Evolutionary conservation across 2,329 filamentous ascomycete genomes (phyloP).

Genomic region (Cadophora sp.): DNA sequence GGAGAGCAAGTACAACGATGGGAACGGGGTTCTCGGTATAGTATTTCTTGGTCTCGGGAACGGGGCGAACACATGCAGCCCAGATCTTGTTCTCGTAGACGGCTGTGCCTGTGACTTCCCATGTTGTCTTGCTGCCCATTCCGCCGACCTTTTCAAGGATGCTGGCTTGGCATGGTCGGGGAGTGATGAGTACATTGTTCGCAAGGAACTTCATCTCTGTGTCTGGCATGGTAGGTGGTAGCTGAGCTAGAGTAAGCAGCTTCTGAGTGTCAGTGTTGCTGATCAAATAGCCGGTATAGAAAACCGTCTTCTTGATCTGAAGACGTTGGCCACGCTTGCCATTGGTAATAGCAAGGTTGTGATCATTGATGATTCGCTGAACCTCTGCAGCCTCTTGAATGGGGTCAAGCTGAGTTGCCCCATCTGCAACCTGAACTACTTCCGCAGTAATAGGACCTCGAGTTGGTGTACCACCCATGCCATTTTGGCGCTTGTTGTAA

Average conservation of each 20-base stretch:
- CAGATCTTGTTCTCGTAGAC: constrained; percentile 82
- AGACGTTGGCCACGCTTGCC: constrained; percentile 55
- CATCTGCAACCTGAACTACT: constrained; percentile 85
- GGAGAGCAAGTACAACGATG: constrained; percentile 81
- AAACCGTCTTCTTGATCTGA: constrained; percentile 83
- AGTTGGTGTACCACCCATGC: constrained; percentile 57
- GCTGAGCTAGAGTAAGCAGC: constrained; percentile 71
- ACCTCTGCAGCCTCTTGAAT: constrained; percentile 82
- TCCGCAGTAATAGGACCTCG: constrained; percentile 75
- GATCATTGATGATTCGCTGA: constrained; percentile 86
- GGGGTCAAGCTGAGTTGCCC: constrained; percentile 75
- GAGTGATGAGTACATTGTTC: constrained; percentile 90
- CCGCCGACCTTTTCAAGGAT: constrained; percentile 87
- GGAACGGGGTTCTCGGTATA: constrained; percentile 83
- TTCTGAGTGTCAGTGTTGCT: constrained; percentile 72
- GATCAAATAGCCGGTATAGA: constrained; percentile 93
- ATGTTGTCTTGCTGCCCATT: constrained; percentile 81
- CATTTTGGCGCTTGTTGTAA: constrained; percentile 68
- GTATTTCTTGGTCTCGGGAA: constrained; percentile 69
- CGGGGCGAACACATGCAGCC: constrained; percentile 81
- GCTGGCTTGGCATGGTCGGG: constrained; percentile 72
- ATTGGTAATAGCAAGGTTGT: constrained; percentile 69
- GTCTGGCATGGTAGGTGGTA: constrained; percentile 67
- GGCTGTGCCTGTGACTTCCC: constrained; percentile 81
- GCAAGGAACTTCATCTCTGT: constrained; percentile 81